phyloP scores from a whole-genome alignment of 2,329 filamentous ascomycete species.

The Penicillium sp. region DNA sequence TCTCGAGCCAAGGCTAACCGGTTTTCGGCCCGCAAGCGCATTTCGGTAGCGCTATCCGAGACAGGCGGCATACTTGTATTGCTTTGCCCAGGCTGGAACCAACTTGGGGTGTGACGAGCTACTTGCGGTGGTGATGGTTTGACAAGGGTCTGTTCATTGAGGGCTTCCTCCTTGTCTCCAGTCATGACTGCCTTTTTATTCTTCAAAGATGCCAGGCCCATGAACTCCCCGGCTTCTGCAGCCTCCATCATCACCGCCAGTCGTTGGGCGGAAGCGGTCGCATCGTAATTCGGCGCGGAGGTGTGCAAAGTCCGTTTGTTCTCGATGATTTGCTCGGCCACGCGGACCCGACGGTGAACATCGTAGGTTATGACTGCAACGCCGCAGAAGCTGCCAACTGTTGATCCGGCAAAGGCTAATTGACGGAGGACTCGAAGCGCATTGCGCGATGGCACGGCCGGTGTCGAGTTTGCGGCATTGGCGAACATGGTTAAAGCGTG shows the following conservation, averaged over 20 bases:
- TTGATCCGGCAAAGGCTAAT: slow-evolving; percentile 44
- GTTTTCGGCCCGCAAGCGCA: slow-evolving; percentile 12
- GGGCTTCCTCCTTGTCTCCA: slow-evolving; percentile 13
- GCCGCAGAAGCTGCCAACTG: slow-evolving; percentile 49
- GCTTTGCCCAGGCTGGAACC: slow-evolving; percentile 5
- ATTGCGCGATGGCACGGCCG: slow-evolving; percentile 52
- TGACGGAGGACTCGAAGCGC: slow-evolving; percentile 50
- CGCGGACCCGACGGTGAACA: slow-evolving; percentile 46
- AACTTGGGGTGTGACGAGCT: neutral
- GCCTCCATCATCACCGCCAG: slow-evolving; percentile 52
- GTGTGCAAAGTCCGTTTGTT: slow-evolving; percentile 51
- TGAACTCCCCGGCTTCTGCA: slow-evolving; percentile 52
- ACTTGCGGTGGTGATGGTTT: neutral
- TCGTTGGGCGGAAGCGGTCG: slow-evolving; percentile 44
- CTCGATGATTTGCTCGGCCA: slow-evolving; percentile 52
- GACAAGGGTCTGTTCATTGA: neutral
- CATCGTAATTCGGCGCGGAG: slow-evolving; percentile 51
- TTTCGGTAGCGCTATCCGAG: neutral
- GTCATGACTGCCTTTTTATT: slow-evolving; percentile 28
- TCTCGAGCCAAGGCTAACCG: slow-evolving; percentile 21
- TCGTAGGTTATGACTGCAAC: slow-evolving; percentile 52
- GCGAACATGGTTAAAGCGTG: slow-evolving; percentile 40
- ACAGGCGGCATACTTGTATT: neutral
- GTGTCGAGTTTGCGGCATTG: slow-evolving; percentile 37
- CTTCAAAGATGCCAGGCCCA: slow-evolving; percentile 46